Evolutionary conservation across 2,329 filamentous ascomycete genomes (phyloP), one percentile per base, ranked within the genome.

Genomic region (Colletotrichum orbiculare): DNA sequence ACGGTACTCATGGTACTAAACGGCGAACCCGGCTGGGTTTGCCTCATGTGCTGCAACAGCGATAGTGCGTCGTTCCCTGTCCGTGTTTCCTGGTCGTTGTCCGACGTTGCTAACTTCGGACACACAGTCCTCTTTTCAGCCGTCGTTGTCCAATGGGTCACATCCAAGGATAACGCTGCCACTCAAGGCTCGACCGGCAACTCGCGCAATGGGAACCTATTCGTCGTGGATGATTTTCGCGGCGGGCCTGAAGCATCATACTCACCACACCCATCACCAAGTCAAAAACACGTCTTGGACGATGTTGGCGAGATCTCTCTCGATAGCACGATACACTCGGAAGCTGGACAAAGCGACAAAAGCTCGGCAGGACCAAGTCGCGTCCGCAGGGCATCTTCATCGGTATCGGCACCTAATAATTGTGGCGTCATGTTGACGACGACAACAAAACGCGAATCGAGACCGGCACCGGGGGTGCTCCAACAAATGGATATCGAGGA

Each of bases 21-120:
- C 33, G 87, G 87, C 11, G 87, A 90, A 71, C 87, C 85, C 2
- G 87, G 84, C 3, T 90, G 87, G 87, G 81, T 90, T 3, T 90
- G 87, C 68, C 79, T 90, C 4, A 87, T 89, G 78, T 87, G 86
- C 70, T 91, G 88, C 71, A 90, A 89, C 70, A 81, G 82, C 67
- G 88, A 90, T 71, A 83, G 87, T 87, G 74, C 71, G 81, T 64
- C 15, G 35, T 12, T 46, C 35, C 46, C 25, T 17, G 8, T 17
- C 54, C 50, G 49, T 15, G 15, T 33, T 13, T 33, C 41, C 39
- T 34, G 34, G 34, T 33, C 43, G 34, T 35, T 15, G 25, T 9
- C n/a, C 7, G 25, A 4, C 25, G 54, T 50, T 42, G 13, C 25
- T 61, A 56, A 60, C 33, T 34, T 17, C 9, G 2, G 35, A 34